Conservation (phyloP, 352 stramenopile genomes). For the Peronosclerospora sorghi region DNA sequence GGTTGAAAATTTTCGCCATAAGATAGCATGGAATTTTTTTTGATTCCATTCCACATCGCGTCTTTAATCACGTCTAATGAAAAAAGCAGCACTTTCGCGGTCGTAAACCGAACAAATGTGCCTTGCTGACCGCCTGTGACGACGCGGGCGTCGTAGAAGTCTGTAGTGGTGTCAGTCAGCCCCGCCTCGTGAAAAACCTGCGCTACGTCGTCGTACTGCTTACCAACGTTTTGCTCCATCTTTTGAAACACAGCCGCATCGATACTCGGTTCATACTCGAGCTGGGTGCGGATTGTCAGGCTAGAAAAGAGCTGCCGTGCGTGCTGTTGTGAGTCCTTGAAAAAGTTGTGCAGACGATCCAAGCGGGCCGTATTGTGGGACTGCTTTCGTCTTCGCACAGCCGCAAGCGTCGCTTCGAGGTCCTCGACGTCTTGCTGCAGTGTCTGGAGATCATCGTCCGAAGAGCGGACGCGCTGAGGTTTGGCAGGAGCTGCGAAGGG, state of each 20-base stretch:
- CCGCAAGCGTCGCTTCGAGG: conserved; percentile 10
- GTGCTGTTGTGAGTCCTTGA: conserved; percentile 9
- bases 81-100: conserved; percentile 19
- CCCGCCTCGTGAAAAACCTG: conserved; percentile 21
- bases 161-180: conserved; percentile 9
- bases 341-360: conserved; percentile 5
- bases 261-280: conserved; percentile 18
- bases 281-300: neutral
- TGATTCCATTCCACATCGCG: conserved; percentile 12
- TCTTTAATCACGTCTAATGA: conserved; percentile 9
- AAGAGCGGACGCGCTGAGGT: neutral
- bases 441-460: conserved; percentile 11
- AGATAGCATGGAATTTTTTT: conserved; percentile 12
- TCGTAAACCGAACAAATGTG: conserved; percentile 25
- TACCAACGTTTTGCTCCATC: conserved; percentile 12
- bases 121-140: conserved; percentile 12
- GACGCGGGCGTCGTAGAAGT: conserved; percentile 11
- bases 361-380: neutral
- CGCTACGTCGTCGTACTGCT: conserved; percentile 15
- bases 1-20: neutral
- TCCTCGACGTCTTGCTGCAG: conserved; percentile 20
- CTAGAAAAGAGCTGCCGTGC: neutral
- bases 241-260: conserved; percentile 12
- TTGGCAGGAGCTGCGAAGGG: conserved; percentile 5
- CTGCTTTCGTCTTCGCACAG: conserved; percentile 3